phyloP scores from a whole-genome alignment of 345 rosid genomes.

The Syzygium jambos region DNA sequence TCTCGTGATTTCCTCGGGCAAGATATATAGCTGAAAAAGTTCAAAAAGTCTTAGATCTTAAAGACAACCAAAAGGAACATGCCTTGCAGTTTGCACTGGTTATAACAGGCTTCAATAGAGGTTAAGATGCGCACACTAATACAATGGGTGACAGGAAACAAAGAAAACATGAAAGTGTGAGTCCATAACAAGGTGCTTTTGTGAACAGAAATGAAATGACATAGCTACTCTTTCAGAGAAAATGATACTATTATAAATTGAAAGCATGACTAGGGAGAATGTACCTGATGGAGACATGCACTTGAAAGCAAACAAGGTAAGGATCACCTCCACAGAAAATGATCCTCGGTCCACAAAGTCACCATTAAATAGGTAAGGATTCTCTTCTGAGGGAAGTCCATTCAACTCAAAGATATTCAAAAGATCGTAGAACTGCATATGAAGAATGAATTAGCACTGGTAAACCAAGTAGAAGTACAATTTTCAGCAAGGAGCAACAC shows the following conservation, averaged over 20 bases:
- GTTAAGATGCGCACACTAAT: background rate
- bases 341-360: slow-evolving; percentile 99
- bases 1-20: slow-evolving; percentile 97
- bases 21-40: slow-evolving; percentile 73
- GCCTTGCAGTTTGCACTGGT: background rate
- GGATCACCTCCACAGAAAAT: slow-evolving; percentile 88
- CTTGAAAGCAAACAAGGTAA: slow-evolving; percentile 88
- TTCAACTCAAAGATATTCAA: slow-evolving; percentile 90
- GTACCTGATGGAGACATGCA: slow-evolving; percentile 94
- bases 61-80: background rate
- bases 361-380: slow-evolving; percentile 92
- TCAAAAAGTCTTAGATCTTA: background rate
- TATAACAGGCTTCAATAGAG: background rate
- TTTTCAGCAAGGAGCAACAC: background rate
- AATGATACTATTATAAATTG: background rate
- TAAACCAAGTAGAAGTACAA: background rate
- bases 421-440: slow-evolving; percentile 89
- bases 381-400: slow-evolving; percentile 95
- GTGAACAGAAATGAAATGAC: background rate
- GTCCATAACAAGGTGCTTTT: background rate
- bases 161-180: background rate
- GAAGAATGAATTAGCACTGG: background rate
- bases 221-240: background rate
- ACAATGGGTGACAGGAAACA: background rate
- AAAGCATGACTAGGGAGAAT: background rate